Evolutionary conservation across 768 basidiomycete genomes (phyloP).

Genomic region (Suillus occidentalis): DNA sequence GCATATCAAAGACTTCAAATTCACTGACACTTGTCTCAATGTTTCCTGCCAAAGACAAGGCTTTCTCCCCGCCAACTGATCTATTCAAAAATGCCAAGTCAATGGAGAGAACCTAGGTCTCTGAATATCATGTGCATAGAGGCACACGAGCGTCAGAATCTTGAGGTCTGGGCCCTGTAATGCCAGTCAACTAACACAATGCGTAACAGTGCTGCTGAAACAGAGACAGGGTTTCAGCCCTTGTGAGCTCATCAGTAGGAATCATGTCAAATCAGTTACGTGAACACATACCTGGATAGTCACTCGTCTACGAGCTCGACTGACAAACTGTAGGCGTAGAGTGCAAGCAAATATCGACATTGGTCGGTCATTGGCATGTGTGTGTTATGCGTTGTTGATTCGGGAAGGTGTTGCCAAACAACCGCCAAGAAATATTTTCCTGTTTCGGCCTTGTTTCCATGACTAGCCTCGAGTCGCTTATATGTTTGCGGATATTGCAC

Average conservation of each 20-base stretch:
- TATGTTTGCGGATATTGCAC: background rate
- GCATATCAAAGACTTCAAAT: background rate
- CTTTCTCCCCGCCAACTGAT: background rate
- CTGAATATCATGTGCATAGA: background rate
- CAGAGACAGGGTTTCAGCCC: background rate
- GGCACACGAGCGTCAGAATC: background rate
- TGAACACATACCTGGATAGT: background rate
- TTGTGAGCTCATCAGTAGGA: background rate
- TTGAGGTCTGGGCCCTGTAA: background rate
- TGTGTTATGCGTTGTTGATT: conserved; percentile 22
- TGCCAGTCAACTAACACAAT: background rate
- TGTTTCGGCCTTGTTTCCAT: conserved; percentile 4
- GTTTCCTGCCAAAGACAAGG: background rate
- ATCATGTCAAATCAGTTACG: background rate
- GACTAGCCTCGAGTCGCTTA: conserved; percentile 7
- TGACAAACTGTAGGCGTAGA: background rate
- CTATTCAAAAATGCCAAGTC: background rate
- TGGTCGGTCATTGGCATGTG: too few species aligned
- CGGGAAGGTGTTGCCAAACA: conserved; percentile 17
- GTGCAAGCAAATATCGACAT: background rate
- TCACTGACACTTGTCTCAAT: background rate
- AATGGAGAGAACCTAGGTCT: background rate
- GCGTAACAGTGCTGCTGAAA: background rate
- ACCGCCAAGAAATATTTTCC: conserved; percentile 11
- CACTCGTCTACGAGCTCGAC: background rate